These are phyloP conservation scores for Clonostachys rhizophaga DNA, from an alignment of 2,329 filamentous ascomycete genomes.

Conservation along the genomic window DNA sequence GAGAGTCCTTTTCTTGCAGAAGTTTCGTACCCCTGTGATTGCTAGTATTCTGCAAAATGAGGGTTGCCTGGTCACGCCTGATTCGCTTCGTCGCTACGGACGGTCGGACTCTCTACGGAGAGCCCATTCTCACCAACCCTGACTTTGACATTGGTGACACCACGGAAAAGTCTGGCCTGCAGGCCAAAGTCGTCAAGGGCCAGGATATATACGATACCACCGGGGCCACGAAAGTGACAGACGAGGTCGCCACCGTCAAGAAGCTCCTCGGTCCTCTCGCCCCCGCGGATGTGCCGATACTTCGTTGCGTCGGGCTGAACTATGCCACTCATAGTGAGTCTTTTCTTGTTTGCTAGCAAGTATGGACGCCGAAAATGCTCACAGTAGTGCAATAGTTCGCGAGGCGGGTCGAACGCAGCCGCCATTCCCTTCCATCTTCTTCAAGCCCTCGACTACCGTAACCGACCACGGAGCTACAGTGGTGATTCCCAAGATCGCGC, in stretches of 20 bases:
- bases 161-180: constrained; percentile 37
- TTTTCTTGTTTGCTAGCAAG: too few species aligned
- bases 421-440: constrained; percentile 43
- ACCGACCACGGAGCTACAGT: constrained; percentile 27
- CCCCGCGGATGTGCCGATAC: constrained; percentile 44
- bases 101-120: constrained; percentile 42
- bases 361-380: constrained; percentile 41
- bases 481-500: constrained; percentile 39
- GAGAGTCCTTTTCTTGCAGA: too few species aligned
- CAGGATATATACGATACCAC: constrained; percentile 46
- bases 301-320: constrained; percentile 56
- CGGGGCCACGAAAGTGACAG: constrained; percentile 37
- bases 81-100: constrained; percentile 51
- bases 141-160: constrained; percentile 44
- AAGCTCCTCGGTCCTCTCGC: constrained; percentile 47
- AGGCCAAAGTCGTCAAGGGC: constrained; percentile 43
- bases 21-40: constrained; percentile 1
- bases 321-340: constrained; percentile 49
- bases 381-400: constrained; percentile 45
- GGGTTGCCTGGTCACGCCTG: constrained; percentile 40
- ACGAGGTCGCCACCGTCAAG: constrained; percentile 49
- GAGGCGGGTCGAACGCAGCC: constrained; percentile 46
- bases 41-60: constrained; percentile 39
- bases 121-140: constrained; percentile 45
- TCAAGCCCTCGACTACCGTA: constrained; percentile 40